Percentiles rank a stretch among this genome's conserved stretches.
Conservation (phyloP, 768 basidiomycete genomes). For the Lactarius vividus region DNA sequence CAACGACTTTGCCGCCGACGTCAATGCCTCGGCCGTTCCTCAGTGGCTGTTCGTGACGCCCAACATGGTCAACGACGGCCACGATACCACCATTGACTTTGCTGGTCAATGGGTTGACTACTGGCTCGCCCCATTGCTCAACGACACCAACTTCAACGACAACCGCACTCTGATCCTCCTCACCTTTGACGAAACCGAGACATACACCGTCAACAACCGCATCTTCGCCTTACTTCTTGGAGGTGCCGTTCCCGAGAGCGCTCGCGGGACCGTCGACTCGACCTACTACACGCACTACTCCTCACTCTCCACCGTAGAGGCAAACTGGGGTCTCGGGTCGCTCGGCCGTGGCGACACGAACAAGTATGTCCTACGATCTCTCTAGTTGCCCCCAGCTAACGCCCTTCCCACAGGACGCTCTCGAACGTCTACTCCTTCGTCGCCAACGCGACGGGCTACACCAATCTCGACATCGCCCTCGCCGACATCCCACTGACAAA, state of each 20-base stretch:
- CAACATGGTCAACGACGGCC: constrained; percentile 56
- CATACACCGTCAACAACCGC: constrained; percentile 43
- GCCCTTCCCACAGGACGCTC: constrained; percentile 29
- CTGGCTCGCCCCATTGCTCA: constrained; percentile 53
- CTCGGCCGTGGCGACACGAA: constrained; percentile 60
- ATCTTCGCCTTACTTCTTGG: constrained; percentile 47
- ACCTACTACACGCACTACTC: constrained; percentile 66
- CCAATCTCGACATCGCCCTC: constrained; percentile 36
- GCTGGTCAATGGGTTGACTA: constrained; percentile 44
- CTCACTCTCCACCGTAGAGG: constrained; percentile 50
- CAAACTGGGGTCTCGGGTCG: constrained; percentile 60
- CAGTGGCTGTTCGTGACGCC: constrained; percentile 66
- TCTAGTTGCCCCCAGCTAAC: neutral
- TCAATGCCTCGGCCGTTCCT: constrained; percentile 44
- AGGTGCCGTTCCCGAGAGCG: constrained; percentile 42
- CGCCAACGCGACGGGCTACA: constrained; percentile 46
- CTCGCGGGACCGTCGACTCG: constrained; percentile 46
- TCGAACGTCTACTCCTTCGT: constrained; percentile 55
- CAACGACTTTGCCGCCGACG: too few species aligned
- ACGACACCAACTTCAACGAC: constrained; percentile 51
- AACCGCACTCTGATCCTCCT: constrained; percentile 54
- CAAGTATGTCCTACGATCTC: constrained; percentile 32
- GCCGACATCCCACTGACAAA: constrained; percentile 39
- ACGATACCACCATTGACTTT: constrained; percentile 56
- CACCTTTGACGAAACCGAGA: constrained; percentile 60